Conservation (phyloP, 192 early-diverging fungal species). For the Coemansia sp. region DNA sequence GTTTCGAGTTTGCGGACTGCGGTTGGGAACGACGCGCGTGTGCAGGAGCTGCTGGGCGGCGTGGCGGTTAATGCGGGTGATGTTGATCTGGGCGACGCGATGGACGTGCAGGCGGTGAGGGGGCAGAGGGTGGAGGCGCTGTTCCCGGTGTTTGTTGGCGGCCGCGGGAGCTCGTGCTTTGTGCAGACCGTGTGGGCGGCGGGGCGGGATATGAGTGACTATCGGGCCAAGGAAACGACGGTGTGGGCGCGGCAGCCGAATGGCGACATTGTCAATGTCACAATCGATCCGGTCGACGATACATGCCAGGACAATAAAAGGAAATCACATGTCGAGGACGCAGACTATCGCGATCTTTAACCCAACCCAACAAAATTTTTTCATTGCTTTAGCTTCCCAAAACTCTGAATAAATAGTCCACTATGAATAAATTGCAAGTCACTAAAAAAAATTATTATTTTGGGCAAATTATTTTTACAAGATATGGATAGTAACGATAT, state of each 20-base stretch:
- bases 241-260: neutral
- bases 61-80: neutral
- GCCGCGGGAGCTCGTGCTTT: constrained; percentile 14
- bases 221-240: neutral
- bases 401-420: neutral
- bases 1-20: constrained; percentile 9
- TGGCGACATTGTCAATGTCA: neutral
- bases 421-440: too few relatives aligned
- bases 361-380: too few relatives aligned
- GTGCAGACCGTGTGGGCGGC: constrained; percentile 13
- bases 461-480: neutral
- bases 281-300: constrained; percentile 5
- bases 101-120: constrained; percentile 13
- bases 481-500: constrained; percentile 4
- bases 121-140: constrained; percentile 14
- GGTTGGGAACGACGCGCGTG: neutral
- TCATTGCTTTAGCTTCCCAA: too few relatives aligned
- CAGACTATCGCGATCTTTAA: constrained; percentile 42
- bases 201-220: neutral
- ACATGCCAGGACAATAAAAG: constrained; percentile 2
- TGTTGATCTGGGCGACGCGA: constrained; percentile 22
- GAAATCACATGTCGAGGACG: constrained; percentile 15
- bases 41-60: constrained; percentile 4
- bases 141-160: constrained; percentile 32
- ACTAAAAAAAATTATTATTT: neutral